Evolutionary conservation across 768 basidiomycete species (phyloP).

Genomic region (Cystofilobasidium macerans): DNA sequence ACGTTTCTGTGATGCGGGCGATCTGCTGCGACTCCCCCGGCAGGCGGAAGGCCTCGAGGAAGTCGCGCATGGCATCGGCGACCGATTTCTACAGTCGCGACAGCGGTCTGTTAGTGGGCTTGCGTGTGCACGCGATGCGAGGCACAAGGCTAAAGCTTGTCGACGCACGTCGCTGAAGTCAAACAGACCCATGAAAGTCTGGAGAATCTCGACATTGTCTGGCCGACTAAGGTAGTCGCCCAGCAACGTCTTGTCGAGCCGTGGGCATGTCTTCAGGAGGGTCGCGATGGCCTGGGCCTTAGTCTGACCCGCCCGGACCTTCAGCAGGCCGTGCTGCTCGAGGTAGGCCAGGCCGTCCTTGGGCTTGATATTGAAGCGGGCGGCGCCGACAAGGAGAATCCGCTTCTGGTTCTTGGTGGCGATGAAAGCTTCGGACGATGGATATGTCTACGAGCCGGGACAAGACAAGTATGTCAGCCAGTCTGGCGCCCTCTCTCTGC

Average conservation of each 20-base stretch:
- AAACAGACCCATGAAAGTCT: slow-evolving; percentile 75
- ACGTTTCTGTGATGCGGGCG: slow-evolving; percentile 81
- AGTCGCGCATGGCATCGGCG: slow-evolving; percentile 89
- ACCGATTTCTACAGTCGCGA: slow-evolving; percentile 62
- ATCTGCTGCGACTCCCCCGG: slow-evolving; percentile 96
- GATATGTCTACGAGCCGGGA: slow-evolving; percentile 44
- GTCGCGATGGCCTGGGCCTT: slow-evolving; percentile 55
- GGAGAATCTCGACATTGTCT: slow-evolving; percentile 72
- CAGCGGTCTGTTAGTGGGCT: background rate
- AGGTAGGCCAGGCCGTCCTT: slow-evolving; percentile 81
- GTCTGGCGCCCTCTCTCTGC: background rate
- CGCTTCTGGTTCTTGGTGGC: slow-evolving; percentile 73
- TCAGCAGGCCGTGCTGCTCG: slow-evolving; percentile 80
- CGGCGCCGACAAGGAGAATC: slow-evolving; percentile 66
- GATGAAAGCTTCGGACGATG: slow-evolving; percentile 50
- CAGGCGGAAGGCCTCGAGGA: slow-evolving; percentile 83
- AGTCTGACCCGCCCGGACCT: slow-evolving; percentile 35
- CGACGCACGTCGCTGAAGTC: slow-evolving; percentile 71
- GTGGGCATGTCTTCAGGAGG: slow-evolving; percentile 71
- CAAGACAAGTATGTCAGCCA: background rate
- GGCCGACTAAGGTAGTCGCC: slow-evolving; percentile 87
- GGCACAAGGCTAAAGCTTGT: no score
- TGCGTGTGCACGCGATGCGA: background rate
- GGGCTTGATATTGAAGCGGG: slow-evolving; percentile 84
- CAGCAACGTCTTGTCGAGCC: slow-evolving; percentile 81